Evolutionary conservation across 352 stramenopile species (phyloP).

Genomic region (Pythium sukuiense): DNA sequence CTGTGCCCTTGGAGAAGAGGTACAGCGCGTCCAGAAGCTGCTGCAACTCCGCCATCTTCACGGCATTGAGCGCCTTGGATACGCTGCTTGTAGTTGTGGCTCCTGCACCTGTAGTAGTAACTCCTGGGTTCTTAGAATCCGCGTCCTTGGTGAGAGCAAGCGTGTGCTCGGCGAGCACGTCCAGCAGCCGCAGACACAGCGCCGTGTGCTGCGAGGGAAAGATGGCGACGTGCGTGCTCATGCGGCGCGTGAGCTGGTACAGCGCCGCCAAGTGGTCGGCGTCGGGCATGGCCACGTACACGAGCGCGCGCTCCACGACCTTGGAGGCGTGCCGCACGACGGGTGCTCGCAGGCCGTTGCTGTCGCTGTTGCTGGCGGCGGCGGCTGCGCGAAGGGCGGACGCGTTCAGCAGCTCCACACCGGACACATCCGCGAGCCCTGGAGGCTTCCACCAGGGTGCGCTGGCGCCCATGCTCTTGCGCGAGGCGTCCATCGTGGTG

Average conservation of each 20-base stretch:
- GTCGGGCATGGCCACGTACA: conserved; percentile 42
- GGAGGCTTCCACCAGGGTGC: conserved; percentile 42
- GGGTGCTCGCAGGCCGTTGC: neutral
- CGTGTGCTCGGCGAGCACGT: conserved; percentile 54
- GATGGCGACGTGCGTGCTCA: conserved; percentile 36
- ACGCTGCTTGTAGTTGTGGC: neutral
- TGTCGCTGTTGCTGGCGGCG: neutral
- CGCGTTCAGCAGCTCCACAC: conserved; percentile 31
- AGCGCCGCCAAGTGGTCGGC: conserved; percentile 35
- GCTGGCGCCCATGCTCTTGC: conserved; percentile 3
- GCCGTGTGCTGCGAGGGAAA: conserved; percentile 48
- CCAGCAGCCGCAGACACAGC: conserved; percentile 54
- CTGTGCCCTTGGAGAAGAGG: conserved; percentile 48
- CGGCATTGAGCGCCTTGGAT: neutral
- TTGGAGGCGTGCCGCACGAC: conserved; percentile 24
- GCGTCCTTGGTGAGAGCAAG: conserved; percentile 15
- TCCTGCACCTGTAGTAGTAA: conserved; percentile 7
- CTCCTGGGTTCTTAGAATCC: conserved; percentile 17
- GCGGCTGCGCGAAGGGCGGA: conserved; percentile 27
- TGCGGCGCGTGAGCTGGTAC: conserved; percentile 45
- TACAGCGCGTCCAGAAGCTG: conserved; percentile 68
- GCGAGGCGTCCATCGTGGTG: conserved; percentile 8
- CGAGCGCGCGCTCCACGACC: conserved; percentile 36
- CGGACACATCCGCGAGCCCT: conserved; percentile 43
- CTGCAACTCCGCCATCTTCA: conserved; percentile 18